Evolutionary conservation across 208 protist species (phyloP), one percentile per base, ranked within the genome.

Genomic region (Borovskyia barvae): DNA sequence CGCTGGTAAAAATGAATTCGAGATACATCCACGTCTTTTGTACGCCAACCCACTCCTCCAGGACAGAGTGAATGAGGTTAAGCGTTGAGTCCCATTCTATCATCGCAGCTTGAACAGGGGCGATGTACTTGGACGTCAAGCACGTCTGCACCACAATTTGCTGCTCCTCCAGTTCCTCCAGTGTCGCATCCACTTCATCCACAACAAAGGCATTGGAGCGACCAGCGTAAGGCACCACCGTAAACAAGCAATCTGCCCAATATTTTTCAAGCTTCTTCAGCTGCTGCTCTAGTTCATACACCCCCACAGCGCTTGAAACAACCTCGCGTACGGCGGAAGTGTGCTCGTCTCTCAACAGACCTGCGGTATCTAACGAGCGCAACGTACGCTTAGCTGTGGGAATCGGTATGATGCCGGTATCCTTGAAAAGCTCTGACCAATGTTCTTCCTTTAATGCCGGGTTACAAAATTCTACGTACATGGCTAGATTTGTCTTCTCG

Each of bases 21-120:
- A 99, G 77, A 68, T 98, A 98, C 78, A 99, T 94, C 97, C 97
- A 99, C 28, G 75, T 75, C 49, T 93, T 95, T 66, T 99, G 98
- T 25, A 94, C 85, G 5, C 72, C 77, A 24, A 98, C 75, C 95
- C 96, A 98, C 54, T 97, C 94, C 22, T 95, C 78, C 32, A 98
- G 75, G 9, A 97, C 87, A 37, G 83, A 74, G 42, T 84, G 60
- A 15, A 97, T 86, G 19, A 76, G 58, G 17, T 55, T 46, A 36
- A 98, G 77, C 53, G 90, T 90, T 17, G 52, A 54, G 25, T 95
- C 84, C 93, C 94, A 98, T 24, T 87, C 77, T 25, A 76, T 72
- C 41, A 98, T 82, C 29, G 54, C 29, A 2, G 48, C 35, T 48
- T 84, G 71, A 33, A 97, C 69, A 9, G 62, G 70, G 24, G 66